Base-by-base conservation (phyloP, 2,329 filamentous ascomycete species). In the Ophiostoma novo-ulmi region DNA sequence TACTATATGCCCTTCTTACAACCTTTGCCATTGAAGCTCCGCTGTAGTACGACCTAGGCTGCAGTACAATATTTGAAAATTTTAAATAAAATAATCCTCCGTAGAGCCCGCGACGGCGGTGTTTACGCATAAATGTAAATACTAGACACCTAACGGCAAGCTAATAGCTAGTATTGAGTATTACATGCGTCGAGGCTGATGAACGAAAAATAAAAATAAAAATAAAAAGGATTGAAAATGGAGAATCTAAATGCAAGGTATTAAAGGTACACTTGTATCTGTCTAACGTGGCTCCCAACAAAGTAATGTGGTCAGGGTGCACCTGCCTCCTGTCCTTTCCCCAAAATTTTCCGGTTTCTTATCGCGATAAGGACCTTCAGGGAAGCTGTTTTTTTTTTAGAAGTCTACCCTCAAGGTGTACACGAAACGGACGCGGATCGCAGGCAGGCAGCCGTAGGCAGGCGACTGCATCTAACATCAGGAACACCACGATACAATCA, bases 61-160 rank as follows among this genome's bases (percentile, higher is more conserved):
- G 17, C 17, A 48, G 44, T 20, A 48, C 44, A n/a, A n/a, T 20
- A 7, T 20, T 10, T 13, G 38, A 48, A 8, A 20, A n/a, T 8
- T 48, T 7, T 58, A 58, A 58, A 26, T 58, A 58, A 22, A 7
- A 58, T 22, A 58, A 58, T 22, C 22, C 11, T 58, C 52, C 52
- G 52, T 58, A 58, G 52, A 58, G 52, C 52, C 52, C 52, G 44
- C 44, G 44, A 48, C 44, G 44, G 44, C 52, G n/a, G n/a, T 58
- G 26, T 26, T 26, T 10, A 58, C 52, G n/a, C n/a, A 58, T 22
- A 58, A 26, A 58, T 58, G 52, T 58, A 58, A 58, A 58, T 58
- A 58, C n/a, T 58, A n/a, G 52, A 22, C n/a, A 26, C n/a, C n/a
- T 22, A 20, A 22, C 48, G 20, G 48, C 48, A 55, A 44, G 41